Base-by-base conservation (phyloP, 352 stramenopile genomes). In the Phytophthora hybrid region DNA sequence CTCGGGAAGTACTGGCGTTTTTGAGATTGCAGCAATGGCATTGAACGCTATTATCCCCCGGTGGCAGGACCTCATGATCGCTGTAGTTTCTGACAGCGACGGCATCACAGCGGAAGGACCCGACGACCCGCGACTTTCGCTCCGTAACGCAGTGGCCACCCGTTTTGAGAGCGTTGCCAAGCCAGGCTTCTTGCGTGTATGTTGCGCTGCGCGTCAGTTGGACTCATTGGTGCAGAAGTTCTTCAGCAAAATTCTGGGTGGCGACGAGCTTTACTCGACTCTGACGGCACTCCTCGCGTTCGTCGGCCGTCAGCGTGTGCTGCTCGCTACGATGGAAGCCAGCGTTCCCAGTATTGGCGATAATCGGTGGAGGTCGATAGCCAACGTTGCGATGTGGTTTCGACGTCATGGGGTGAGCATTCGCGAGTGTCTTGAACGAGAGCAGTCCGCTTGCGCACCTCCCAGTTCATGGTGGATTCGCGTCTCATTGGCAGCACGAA, bases 191-290 rank as follows among this genome's bases (percentile, higher is more conserved):
- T 66, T 79, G 10, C 47, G 55, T 23, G 58, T 77, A 16, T 73
- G 63, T 39, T 68, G 58, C n/a, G 63, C 68, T 62, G 63, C 59
- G 26, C 46, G 49, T 49, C 73, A 77, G 47, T 47, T 79, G 11
- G 68, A 77, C 29, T 51, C 49, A 5, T 26, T 71, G 1, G 57
- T 79, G 68, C 58, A 79, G 32, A 77, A 47, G 29, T 76, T 79
- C 14, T 73, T 79, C n/a, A 64, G 9, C 11, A 69, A 57, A 9
- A 59, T 79, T 8, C 13, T 74, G 10, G 63, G 73, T 13, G 47
- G 54, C 18, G 67, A 74, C 18, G 73, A 66, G 3, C 11, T 74
- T 21, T 77, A 77, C 51, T 69, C 69, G 4, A 70, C 56, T 3
- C 63, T 79, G 46, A 77, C 73, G 19, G 34, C 59, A 4, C 39